phyloP scores from a whole-genome alignment of 345 rosid species.

The Abelmoschus esculentus region DNA sequence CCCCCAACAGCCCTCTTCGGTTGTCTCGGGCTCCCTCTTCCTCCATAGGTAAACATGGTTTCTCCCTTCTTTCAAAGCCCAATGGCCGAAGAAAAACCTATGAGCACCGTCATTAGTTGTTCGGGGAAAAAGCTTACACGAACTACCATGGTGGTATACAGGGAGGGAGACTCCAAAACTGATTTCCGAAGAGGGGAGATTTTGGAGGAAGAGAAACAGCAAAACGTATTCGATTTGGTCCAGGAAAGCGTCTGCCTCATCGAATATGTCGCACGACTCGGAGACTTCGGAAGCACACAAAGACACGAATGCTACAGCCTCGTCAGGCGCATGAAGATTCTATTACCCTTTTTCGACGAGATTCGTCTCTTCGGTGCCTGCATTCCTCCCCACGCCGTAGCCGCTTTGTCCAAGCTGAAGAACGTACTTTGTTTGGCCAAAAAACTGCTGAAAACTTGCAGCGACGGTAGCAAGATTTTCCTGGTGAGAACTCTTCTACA shows the following conservation, averaged over 20 bases:
- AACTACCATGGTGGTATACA: slow-evolving; percentile 28
- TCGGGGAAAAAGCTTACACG: not conserved
- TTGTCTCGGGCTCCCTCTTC: not conserved
- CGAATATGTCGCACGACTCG: slow-evolving; percentile 39
- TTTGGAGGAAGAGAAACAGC: slow-evolving; percentile 15
- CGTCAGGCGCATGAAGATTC: slow-evolving; percentile 58
- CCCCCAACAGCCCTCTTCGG: not conserved
- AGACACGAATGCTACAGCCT: slow-evolving; percentile 53
- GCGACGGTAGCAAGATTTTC: slow-evolving; percentile 74
- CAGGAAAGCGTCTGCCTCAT: slow-evolving; percentile 29
- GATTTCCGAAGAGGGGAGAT: slow-evolving; percentile 15
- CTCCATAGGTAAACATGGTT: not conserved
- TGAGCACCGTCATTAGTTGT: not conserved
- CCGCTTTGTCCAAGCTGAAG: slow-evolving; percentile 32
- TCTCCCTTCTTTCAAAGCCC: not conserved
- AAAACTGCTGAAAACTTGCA: slow-evolving; percentile 47
- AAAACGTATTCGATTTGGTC: slow-evolving; percentile 17
- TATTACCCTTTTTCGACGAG: slow-evolving; percentile 60
- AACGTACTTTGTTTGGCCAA: slow-evolving; percentile 35
- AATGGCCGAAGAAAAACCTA: not conserved
- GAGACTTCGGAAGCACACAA: slow-evolving; percentile 43
- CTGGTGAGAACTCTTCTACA: slow-evolving; percentile 33
- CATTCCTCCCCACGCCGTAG: slow-evolving; percentile 15
- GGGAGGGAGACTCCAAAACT: slow-evolving; percentile 18
- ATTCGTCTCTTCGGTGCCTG: slow-evolving; percentile 29